Base-by-base conservation (phyloP, 805 yeast species). In the Saccharomyces kudriavzevii region DNA sequence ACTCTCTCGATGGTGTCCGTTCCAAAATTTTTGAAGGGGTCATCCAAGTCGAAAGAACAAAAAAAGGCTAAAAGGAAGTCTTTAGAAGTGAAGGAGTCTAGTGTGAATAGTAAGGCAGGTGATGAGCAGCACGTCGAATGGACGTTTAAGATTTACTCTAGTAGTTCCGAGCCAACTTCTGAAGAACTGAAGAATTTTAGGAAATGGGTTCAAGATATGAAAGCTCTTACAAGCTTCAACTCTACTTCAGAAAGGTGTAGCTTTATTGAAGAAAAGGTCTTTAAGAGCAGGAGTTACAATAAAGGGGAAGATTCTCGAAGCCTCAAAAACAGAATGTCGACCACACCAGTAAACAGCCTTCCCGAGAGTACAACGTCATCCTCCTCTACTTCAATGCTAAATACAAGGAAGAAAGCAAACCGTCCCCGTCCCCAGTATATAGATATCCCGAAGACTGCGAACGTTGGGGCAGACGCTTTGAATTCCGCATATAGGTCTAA, bases 131-230 rank as follows among this genome's bases (percentile, higher is more conserved):
- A 55, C 14, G 63, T 63, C 3, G 60, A 55, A 27, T 67, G 71
- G 67, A 57, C 60, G 0, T 68, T 70, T 52, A 66, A 62, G 28
- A 6, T 35, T n/a, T 35, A 3, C 13, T 54, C 61, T 1, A 55
- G 57, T 2, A 47, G 58, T 24, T 55, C 59, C 17, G 52, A 56
- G n/a, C 78, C 65, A 72, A 76, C 69, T 70, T 84, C 66, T 61
- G 75, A 56, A 8, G 73, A 71, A 26, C 66, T 59, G 13, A 72
- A 68, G 31, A 79, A 78, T 50, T 77, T 77, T 50, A 63, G 62
- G 25, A 74, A 74, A 58, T 84, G 89, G 89, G 68, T 72, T 35
- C 75, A 73, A 28, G 85, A 83, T 62, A 66, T 84, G 46, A 69
- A 72, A 29, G 83, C 81, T 55, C 69, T 84, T 57, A 73, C 79